Evolutionary conservation across 2,329 filamentous ascomycete genomes (phyloP), one percentile per base, ranked within the genome.

Genomic region (Huntiella abstrusa): DNA sequence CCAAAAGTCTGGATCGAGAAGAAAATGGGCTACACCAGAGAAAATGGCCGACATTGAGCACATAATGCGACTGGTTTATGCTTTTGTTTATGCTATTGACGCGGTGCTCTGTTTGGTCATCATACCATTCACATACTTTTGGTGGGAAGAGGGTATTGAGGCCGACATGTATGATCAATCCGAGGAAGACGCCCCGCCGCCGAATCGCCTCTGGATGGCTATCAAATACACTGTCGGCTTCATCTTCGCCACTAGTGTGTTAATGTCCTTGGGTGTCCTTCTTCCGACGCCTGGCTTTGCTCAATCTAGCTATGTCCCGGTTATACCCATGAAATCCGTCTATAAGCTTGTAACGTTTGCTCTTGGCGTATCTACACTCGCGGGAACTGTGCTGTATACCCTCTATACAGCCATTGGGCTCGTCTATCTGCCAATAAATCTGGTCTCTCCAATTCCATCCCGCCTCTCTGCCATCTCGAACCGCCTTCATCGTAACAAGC

Each of bases 111-210:
- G 91, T 57, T 68, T 98, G 40, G 60, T 96, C 13, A 73, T 94
- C 39, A 81, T 96, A 15, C 91, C 91, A 0, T 98, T 98, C 58
- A 81, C 87, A 41, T 98, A 98, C 66, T 98, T 98, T 60, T 95
- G 82, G 77, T 91, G 93, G 57, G 91, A 98, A 60, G 91, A 96
- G 61, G 93, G 93, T 53, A 88, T 95, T 56, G 86, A 95, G 63
- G 79, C 88, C 15, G 43, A 43, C 15, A 86, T 86, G 51, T 72
- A 80, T 33, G 83, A 93, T 55, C 83, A 84, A 10, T 8, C 15
- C 13, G 32, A 43, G 16, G 32, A 43, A 11, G 76, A 74, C 79
- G 87, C 58, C 80, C 81, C 2, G 61, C 80, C 49, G 70, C 41
- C 69, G 5, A 73, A 76, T 56, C 74, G 85, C 46, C 71, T 96